A percentile compares a stretch with the other conserved stretches of the same genome.
phyloP scores from a whole-genome alignment of 257 asterid genomes.

The Leptodermis oblonga region DNA sequence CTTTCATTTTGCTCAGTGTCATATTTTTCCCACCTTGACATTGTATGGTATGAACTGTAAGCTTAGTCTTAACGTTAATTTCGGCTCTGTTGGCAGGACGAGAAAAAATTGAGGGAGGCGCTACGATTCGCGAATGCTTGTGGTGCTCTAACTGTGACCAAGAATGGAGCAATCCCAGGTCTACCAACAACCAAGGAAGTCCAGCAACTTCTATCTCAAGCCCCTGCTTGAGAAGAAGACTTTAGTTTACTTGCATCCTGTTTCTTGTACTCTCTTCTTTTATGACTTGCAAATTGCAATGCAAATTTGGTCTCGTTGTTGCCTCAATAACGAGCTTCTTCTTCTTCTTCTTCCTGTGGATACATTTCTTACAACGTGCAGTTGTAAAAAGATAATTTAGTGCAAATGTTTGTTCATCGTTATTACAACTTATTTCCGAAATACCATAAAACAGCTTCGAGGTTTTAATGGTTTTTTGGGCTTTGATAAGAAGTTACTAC shows the following conservation, averaged over 20 bases:
- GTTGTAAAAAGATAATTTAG: not conserved
- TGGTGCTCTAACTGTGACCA: slow-evolving; percentile 87
- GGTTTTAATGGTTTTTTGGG: not conserved
- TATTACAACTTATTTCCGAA: too few relatives aligned
- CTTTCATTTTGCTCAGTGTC: not conserved
- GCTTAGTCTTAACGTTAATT: not conserved
- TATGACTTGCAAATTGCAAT: not conserved
- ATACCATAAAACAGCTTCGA: not conserved
- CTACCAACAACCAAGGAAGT: slow-evolving; percentile 69
- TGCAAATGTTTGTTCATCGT: too few relatives aligned
- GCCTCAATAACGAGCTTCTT: not conserved
- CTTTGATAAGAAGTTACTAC: too few relatives aligned
- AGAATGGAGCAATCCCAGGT: slow-evolving; percentile 86
- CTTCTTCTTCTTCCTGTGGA: not conserved
- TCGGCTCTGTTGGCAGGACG: slow-evolving; percentile 47
- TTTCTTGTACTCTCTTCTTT: not conserved
- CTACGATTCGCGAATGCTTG: slow-evolving; percentile 77
- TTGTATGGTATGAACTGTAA: too few relatives aligned
- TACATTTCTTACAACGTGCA: too few relatives aligned
- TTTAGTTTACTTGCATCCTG: not conserved
- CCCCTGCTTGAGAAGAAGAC: slow-evolving; percentile 21
- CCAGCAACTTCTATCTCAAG: slow-evolving; percentile 34
- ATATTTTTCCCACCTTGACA: too few relatives aligned
- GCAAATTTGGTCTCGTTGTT: not conserved
- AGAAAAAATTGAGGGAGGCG: slow-evolving; percentile 54